Percentiles rank a stretch among this genome's conserved stretches.
phyloP scores from a whole-genome alignment of 2,329 filamentous ascomycete species.

The Sarocladium oryzae region DNA sequence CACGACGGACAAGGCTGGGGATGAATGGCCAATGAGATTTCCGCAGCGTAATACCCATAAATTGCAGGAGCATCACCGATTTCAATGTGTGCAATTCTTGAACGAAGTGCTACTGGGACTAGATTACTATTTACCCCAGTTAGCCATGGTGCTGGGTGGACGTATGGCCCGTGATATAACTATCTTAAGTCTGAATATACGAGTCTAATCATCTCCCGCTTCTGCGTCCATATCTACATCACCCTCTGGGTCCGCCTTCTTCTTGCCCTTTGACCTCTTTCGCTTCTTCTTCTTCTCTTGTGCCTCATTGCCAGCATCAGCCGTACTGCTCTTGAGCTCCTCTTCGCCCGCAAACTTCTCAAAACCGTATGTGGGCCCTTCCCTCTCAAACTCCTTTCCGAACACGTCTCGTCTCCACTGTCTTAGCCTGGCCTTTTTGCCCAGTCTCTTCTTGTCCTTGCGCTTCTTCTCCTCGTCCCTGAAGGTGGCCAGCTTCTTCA shows the following conservation, averaged over 20 bases:
- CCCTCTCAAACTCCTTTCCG: constrained; percentile 49
- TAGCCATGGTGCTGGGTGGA: no score
- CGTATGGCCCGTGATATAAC: no score
- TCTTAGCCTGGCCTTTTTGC: constrained; percentile 85
- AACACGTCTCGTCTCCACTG: constrained; percentile 72
- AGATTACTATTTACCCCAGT: no score
- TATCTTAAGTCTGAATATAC: background rate
- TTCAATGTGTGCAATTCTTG: no score
- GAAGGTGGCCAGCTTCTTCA: constrained; percentile 93
- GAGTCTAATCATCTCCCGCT: background rate
- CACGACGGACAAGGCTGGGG: no score
- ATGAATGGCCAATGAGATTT: no score
- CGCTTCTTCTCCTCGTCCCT: constrained; percentile 83
- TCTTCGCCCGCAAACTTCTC: constrained; percentile 26
- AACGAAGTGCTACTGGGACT: no score
- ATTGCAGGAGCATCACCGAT: no score
- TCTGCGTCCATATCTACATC: constrained; percentile 1
- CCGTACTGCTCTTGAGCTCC: constrained; percentile 22
- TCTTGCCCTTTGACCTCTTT: constrained; percentile 44
- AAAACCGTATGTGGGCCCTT: constrained; percentile 53
- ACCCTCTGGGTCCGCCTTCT: constrained; percentile 16
- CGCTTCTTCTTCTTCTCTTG: constrained; percentile 40
- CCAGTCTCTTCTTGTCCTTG: constrained; percentile 78
- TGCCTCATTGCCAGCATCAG: constrained; percentile 21
- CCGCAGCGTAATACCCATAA: no score